A percentile compares a stretch with the other conserved stretches of the same genome.
These are phyloP conservation scores for Smallanthus sonchifolius DNA, from an alignment of 129 eudicot species.

Conservation along the genomic window DNA sequence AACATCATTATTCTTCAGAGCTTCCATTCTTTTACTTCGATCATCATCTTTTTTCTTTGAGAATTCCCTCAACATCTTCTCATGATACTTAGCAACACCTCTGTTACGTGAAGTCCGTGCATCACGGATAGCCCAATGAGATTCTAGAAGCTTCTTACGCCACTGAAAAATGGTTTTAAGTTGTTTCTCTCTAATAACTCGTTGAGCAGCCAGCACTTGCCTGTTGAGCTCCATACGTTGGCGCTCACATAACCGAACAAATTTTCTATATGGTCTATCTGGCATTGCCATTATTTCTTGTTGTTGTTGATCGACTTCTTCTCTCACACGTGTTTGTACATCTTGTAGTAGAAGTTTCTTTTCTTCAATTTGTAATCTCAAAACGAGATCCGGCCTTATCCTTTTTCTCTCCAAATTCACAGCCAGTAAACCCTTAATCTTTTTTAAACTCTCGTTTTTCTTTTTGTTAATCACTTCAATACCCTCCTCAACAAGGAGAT, in stretches of 20 bases:
- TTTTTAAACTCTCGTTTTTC: conserved; percentile 61
- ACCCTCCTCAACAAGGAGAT: conserved; percentile 69
- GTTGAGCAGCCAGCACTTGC: conserved; percentile 80
- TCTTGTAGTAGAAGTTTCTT: conserved; percentile 69
- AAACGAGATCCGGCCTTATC: conserved; percentile 88
- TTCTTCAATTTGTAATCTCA: conserved; percentile 84
- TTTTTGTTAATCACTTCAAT: conserved; percentile 50
- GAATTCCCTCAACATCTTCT: conserved; percentile 89
- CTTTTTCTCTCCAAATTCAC: conserved; percentile 79
- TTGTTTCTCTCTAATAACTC: conserved; percentile 84
- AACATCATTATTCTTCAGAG: conserved; percentile 94
- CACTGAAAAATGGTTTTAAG: conserved; percentile 76
- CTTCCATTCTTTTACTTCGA: conserved; percentile 91
- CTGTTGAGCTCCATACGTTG: conserved; percentile 85
- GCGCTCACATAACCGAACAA: conserved; percentile 84
- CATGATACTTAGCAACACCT: conserved; percentile 97
- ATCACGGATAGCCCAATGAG: conserved; percentile 96
- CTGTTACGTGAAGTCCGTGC: conserved; percentile 92
- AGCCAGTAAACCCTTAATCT: conserved; percentile 71
- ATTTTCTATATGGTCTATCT: conserved; percentile 88
- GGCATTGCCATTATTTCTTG: conserved; percentile 98
- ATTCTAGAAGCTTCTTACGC: conserved; percentile 99
- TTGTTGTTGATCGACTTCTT: conserved; percentile 86
- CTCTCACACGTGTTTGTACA: conserved; percentile 79
- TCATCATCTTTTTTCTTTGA: conserved; percentile 91